phyloP scores from a whole-genome alignment of 345 rosid species.

The Pistacia integerrima region DNA sequence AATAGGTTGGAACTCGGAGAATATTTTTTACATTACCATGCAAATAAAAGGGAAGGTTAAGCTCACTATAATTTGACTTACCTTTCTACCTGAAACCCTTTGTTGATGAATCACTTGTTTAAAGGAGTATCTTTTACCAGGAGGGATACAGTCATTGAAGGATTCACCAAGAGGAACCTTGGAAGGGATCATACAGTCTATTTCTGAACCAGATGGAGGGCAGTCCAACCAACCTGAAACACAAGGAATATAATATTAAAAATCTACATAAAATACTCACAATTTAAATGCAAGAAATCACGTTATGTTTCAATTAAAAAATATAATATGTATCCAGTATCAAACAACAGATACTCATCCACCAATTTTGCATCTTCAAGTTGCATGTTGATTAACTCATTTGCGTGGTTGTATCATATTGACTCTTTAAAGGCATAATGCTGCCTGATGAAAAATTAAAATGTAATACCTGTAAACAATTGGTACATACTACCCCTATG shows the following conservation, averaged over 20 bases:
- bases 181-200: constrained; percentile 75
- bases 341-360: neutral
- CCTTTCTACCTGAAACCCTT: constrained; percentile 79
- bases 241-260: constrained; percentile 6
- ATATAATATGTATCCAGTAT: neutral
- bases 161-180: constrained; percentile 93
- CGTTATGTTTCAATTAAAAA: constrained; percentile 2
- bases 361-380: neutral
- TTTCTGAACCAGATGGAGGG: constrained; percentile 78
- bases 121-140: constrained; percentile 96
- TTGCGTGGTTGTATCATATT: neutral
- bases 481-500: neutral
- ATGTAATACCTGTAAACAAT: neutral
- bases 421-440: constrained; percentile 2
- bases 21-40: neutral
- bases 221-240: constrained; percentile 92
- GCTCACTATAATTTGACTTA: constrained; percentile 26
- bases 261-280: neutral
- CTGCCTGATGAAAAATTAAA: neutral
- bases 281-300: neutral
- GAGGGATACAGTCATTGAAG: constrained; percentile 73
- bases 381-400: neutral
- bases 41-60: neutral
- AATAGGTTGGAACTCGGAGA: neutral
- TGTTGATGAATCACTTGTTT: constrained; percentile 84